Evolutionary conservation across 495 filamentous ascomycete species (phyloP).

Genomic region (Lasiosphaeria hispida): DNA sequence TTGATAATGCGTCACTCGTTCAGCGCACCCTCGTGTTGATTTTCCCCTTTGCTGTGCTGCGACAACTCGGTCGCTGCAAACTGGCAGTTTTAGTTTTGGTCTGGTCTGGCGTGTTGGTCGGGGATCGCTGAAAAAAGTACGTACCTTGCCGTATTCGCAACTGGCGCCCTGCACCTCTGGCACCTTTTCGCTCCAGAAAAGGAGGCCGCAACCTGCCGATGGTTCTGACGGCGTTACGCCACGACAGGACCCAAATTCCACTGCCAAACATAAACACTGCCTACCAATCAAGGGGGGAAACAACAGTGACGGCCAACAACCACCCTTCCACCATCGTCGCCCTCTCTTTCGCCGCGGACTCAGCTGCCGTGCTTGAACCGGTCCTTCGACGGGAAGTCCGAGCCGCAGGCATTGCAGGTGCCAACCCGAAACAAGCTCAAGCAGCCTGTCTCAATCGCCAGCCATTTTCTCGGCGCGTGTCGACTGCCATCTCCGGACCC

Average conservation of each 20-base stretch:
- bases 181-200: constrained; percentile 6
- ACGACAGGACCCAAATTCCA: constrained; percentile 15
- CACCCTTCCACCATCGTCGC: constrained; percentile 7
- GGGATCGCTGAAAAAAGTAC: neutral
- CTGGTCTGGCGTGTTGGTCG: constrained; percentile 7
- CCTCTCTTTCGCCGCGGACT: neutral
- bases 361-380: neutral
- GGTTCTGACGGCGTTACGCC: constrained; percentile 23
- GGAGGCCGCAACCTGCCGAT: constrained; percentile 13
- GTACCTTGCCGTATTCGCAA: constrained; percentile 1
- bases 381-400: neutral
- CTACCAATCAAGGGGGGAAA: constrained; percentile 19
- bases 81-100: neutral
- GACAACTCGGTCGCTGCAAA: neutral
- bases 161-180: neutral
- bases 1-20: constrained; percentile 17
- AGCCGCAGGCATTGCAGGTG: neutral
- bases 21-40: constrained; percentile 9
- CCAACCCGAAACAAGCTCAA: too few species aligned
- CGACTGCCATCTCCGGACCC: neutral
- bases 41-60: neutral
- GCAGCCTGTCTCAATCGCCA: too few species aligned
- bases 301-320: neutral
- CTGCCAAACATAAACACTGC: constrained; percentile 17
- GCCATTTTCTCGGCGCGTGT: constrained; percentile 1